Evolutionary conservation across 2,329 filamentous ascomycete species (phyloP).

Genomic region (Paraphoma sp.): DNA sequence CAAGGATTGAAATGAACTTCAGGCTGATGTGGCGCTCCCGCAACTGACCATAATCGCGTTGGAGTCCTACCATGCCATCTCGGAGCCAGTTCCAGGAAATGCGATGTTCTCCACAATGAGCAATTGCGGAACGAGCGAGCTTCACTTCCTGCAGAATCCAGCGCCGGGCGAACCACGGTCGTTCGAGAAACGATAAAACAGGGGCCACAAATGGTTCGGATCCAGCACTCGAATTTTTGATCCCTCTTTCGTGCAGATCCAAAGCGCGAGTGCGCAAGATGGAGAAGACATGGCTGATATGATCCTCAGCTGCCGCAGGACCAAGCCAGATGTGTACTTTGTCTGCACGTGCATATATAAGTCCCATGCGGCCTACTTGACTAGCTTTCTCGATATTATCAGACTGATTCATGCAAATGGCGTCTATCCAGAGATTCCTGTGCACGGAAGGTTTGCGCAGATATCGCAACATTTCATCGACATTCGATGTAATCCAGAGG

Average conservation of each 20-base stretch:
- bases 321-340: conserved; percentile 8
- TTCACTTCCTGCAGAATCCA: conserved; percentile 13
- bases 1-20: not conserved
- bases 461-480: conserved; percentile 1
- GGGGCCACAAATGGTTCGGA: not conserved
- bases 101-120: conserved; percentile 5
- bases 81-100: conserved; percentile 31
- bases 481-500: not conserved
- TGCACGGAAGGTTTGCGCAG: not conserved
- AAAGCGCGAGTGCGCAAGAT: not conserved
- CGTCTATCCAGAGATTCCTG: not conserved
- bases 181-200: not conserved
- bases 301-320: not conserved
- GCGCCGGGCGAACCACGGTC: conserved; percentile 7
- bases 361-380: not conserved
- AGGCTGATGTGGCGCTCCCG: not conserved
- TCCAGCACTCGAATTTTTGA: not conserved
- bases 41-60: not conserved
- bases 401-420: not conserved
- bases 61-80: not conserved
- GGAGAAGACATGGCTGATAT: not conserved
- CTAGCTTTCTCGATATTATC: conserved; percentile 2
- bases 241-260: too few species aligned
- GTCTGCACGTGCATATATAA: conserved; percentile 1
- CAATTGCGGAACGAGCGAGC: not conserved